Evolutionary conservation across 192 early-diverging fungal species (phyloP).

Genomic region (Rhizophagus clarus): DNA sequence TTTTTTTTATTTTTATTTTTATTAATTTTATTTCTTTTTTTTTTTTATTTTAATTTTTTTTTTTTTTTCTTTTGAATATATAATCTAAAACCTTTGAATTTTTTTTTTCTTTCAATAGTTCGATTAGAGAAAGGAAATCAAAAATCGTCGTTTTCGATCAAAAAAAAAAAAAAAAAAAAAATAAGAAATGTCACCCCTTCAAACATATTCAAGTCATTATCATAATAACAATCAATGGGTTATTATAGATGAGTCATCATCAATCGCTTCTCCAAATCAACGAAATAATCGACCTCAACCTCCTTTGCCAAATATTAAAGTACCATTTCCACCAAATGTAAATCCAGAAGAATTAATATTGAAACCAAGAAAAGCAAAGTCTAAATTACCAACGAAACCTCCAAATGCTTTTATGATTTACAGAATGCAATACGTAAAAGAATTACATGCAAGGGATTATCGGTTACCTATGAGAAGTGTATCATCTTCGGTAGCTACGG

Average conservation of each 20-base stretch:
- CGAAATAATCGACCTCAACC: background rate
- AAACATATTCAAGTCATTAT: background rate
- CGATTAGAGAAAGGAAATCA: too few relatives aligned
- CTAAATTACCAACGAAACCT: slow-evolving; percentile 12
- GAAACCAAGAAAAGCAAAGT: slow-evolving; percentile 14
- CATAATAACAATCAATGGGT: slow-evolving; percentile 14
- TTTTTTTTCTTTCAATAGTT: too few relatives aligned
- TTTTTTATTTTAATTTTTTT: too few relatives aligned
- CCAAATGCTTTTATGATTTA: slow-evolving; percentile 27
- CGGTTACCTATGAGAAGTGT: slow-evolving; percentile 18
- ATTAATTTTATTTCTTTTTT: too few relatives aligned
- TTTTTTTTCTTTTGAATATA: too few relatives aligned
- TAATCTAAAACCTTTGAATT: too few relatives aligned
- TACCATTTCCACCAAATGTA: slow-evolving; percentile 18
- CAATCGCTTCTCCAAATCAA: slow-evolving; percentile 13
- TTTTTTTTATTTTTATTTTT: too few relatives aligned
- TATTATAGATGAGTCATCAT: slow-evolving; percentile 18
- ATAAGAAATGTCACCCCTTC: background rate
- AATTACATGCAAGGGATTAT: slow-evolving; percentile 20
- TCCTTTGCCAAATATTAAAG: slow-evolving; percentile 7
- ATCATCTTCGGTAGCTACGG: background rate
- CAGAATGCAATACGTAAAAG: slow-evolving; percentile 22
- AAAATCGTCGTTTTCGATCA: too few relatives aligned
- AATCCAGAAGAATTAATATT: slow-evolving; percentile 20
- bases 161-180: too few relatives aligned